A percentile compares a stretch with the other conserved stretches of the same genome.
Conservation (phyloP, 768 basidiomycete species). For the Termitomyces sp. region DNA sequence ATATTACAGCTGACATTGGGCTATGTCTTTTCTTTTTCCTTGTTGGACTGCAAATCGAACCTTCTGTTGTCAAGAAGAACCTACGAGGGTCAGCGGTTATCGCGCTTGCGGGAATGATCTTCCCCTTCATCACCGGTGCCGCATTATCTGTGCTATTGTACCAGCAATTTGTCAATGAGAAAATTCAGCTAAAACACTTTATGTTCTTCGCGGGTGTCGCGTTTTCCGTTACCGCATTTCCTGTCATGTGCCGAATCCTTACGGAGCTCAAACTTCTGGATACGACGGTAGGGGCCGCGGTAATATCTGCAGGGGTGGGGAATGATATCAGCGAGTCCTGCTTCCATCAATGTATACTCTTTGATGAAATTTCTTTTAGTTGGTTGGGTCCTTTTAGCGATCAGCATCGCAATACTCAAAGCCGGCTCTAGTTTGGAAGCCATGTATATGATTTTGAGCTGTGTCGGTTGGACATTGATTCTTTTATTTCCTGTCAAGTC, state of each 20-base stretch:
- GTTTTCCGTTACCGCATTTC: slow-evolving; percentile 84
- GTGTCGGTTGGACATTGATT: slow-evolving; percentile 77
- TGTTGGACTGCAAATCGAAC: slow-evolving; percentile 89
- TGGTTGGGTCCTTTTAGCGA: slow-evolving; percentile 84
- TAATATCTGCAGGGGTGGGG: slow-evolving; percentile 88
- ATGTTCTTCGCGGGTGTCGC: slow-evolving; percentile 93
- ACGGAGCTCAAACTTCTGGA: slow-evolving; percentile 89
- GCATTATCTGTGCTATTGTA: slow-evolving; percentile 64
- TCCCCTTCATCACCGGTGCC: slow-evolving; percentile 87
- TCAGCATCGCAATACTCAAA: slow-evolving; percentile 92
- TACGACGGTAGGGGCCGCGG: slow-evolving; percentile 88
- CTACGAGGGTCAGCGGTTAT: slow-evolving; percentile 62
- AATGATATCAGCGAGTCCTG: slow-evolving; percentile 59
- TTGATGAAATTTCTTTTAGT: slow-evolving; percentile 26
- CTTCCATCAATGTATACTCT: not conserved
- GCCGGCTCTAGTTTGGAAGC: slow-evolving; percentile 79
- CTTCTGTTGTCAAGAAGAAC: slow-evolving; percentile 71
- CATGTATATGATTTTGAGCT: slow-evolving; percentile 76
- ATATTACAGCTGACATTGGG: slow-evolving; percentile 85
- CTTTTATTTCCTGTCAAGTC: slow-evolving; percentile 64
- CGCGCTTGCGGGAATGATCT: slow-evolving; percentile 74
- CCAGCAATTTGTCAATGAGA: slow-evolving; percentile 61
- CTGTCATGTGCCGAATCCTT: slow-evolving; percentile 82
- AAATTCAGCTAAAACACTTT: slow-evolving; percentile 78
- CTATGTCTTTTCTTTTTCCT: slow-evolving; percentile 87